Evolutionary conservation across 2,329 filamentous ascomycete genomes (phyloP), one percentile per base, ranked within the genome.

Genomic region (Aspergillus sp.): DNA sequence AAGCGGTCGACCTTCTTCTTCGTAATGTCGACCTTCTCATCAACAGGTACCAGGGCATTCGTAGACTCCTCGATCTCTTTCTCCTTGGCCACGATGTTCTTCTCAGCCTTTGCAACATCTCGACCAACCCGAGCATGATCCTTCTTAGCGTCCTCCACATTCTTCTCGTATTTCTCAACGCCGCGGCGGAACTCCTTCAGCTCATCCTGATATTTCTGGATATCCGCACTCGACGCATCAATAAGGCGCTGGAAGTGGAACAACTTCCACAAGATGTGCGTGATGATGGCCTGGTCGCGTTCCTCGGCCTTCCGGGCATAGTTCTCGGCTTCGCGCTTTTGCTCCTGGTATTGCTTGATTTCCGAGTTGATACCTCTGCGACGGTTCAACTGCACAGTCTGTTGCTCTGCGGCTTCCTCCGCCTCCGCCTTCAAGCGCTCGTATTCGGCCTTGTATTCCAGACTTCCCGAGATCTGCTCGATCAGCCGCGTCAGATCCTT

Each of bases 341-440:
- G 94, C 74, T 98, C 92, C 71, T 96, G 90, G 71, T 97, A 99
- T 70, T 96, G 92, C 74, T 95, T 96, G 75, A 99, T 96, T 77
- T 99, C 95, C 2, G 92, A 94, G 75, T 98, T 98, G 79, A 99
- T 97, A 51, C 91, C 92, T 67, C 95, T 88, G 36, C 95, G 90
- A 62, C 93, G 87, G 71, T 95, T 90, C 8, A 98, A 86, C 73
- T 96, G 93, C 67, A 92, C 90, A 48, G 88, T 91, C 66, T 96
- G 91, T 66, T 96, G 91, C 70, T 98, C 94, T 1, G 89, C 87
- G 5, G 94, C 92, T 68, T 92, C 88, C 65, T 97, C 92, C 4
- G 90, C 87, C 71, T 96, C 91, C 7, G 84, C 83, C 77, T 98
- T 94, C n/a, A 97, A 82, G 58, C 84, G 86, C 72, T 99, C 96